Evolutionary conservation across 805 yeast genomes (phyloP), one percentile per base, ranked within the genome.

Genomic region (Isabelozyma heimii): DNA sequence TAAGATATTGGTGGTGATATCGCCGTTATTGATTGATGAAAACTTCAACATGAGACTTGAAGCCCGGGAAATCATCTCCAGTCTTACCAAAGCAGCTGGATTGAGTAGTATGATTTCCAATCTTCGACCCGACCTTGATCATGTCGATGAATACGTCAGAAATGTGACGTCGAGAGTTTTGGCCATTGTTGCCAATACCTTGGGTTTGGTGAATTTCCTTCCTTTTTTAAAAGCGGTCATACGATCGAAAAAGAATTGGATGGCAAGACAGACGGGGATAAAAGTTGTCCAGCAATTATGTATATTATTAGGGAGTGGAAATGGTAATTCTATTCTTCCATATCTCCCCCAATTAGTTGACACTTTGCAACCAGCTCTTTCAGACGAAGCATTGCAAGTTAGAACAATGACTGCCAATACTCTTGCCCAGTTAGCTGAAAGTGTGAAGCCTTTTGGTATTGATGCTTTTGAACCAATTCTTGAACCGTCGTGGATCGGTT

Each of bases 191-290:
- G 91, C 95, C 0, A 80, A 82, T 43, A 81, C 97, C 0, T 63
- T 91, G 37, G 97, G 97, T 0, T 71, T 90, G 7, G 83, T 79
- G 1, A 68, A 80, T 5, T 63, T 89, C 42, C 59, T 94, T 10
- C 97, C 97, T 0, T 92, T 92, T 61, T 63, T 92, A 37, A 81
- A 77, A 52, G 95, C 97, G 0, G 91, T 88, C 4, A 83, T 92
- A 51, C 76, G 78, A 51, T 84, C 95, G 2, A 83, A 82, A 57
- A 85, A 86, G 60, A 80, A 85, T 46, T 85, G 94, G 92, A 80
- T 80, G 53, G 89, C 95, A 0, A 79, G 95, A 40, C 92, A 87
- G 54, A 88, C 96, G 0, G 97, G 97, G 51, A 76, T 83, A 20
- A 82, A 83, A 59, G 81, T 83, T 8, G 75, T 92, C 8, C 96